Base-by-base conservation (phyloP, 139 green algal species). In the Chlorella sp. region DNA sequence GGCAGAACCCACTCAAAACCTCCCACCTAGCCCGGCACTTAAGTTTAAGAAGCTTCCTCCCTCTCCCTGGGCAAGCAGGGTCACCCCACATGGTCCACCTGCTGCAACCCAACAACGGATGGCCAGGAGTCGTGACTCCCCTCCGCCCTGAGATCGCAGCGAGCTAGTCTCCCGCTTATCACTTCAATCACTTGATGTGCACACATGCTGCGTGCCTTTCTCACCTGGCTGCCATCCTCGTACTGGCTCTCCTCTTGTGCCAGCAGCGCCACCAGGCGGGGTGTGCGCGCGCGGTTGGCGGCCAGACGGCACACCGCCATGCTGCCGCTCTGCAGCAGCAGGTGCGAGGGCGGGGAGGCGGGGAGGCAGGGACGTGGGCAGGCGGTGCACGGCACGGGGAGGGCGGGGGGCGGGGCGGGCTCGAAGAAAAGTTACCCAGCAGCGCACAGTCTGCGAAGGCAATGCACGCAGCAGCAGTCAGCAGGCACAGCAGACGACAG, bases 201-300 rank as follows among this genome's bases (percentile, higher is more conserved):
- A 80, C 73, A 4, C 3, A 22, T 22, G 18, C 73, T 37, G n/a
- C n/a, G 26, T 11, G 71, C 71, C 11, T 36, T 14, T 32, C 53
- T 32, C 12, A 48, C 57, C 57, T 86, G 53, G 26, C 53, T 84
- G 78, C 64, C 64, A 32, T 26, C 68, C 68, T 76, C 48, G 48
- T 57, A 57, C 48, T 57, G 48, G 48, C 48, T 57, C 48, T 57
- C 48, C 48, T 95, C 53, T 53, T 94, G 89, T 0, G 95, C 53
- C 37, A 96, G 32, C 39, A 97, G 89, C 2, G 95, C 95, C 78
- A 96, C 95, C 76, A 97, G 88, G 40, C 80, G 60, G 30, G 92
- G 89, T 36, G 88, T 86, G 36, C 77, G 57, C 12, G 24, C 81
- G 26, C 79, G 86, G 30, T 28, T 92, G 48, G 82, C 77, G 32